These are phyloP conservation scores for Coelastrella sp. DNA, from an alignment of 139 green algal genomes.

Conservation along the genomic window DNA sequence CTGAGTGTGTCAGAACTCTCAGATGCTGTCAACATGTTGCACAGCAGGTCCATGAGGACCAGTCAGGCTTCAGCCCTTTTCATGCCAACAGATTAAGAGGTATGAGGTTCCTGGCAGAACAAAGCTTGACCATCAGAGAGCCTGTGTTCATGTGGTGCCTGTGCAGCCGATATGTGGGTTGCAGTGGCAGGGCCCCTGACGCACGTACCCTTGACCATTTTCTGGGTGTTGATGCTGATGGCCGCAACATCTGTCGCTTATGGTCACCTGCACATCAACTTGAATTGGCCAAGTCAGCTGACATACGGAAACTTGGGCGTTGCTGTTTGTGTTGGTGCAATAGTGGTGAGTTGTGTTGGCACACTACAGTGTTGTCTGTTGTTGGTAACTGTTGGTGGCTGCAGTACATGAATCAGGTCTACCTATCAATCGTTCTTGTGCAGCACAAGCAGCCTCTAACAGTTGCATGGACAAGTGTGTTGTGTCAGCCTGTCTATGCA, in stretches of 20 bases:
- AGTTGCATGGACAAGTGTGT: no score
- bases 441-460: no score
- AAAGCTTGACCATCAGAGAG: no score
- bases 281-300: conserved; percentile 36
- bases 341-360: conserved; percentile 41
- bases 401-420: neutral
- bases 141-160: neutral
- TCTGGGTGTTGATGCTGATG: conserved; percentile 69
- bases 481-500: no score
- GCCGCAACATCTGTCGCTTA: conserved; percentile 46
- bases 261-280: conserved; percentile 31
- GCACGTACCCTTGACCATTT: conserved; percentile 72
- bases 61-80: no score
- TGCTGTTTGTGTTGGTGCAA: conserved; percentile 56
- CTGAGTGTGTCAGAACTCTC: no score
- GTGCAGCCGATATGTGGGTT: conserved; percentile 76
- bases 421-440: no score
- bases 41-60: no score
- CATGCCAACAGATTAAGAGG: no score
- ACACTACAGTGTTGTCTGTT: neutral
- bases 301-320: conserved; percentile 46
- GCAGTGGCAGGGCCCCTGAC: conserved; percentile 78
- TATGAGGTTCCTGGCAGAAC: no score
- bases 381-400: neutral
- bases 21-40: neutral